phyloP scores from a whole-genome alignment of 768 basidiomycete genomes.

The Termitomyces sp. region DNA sequence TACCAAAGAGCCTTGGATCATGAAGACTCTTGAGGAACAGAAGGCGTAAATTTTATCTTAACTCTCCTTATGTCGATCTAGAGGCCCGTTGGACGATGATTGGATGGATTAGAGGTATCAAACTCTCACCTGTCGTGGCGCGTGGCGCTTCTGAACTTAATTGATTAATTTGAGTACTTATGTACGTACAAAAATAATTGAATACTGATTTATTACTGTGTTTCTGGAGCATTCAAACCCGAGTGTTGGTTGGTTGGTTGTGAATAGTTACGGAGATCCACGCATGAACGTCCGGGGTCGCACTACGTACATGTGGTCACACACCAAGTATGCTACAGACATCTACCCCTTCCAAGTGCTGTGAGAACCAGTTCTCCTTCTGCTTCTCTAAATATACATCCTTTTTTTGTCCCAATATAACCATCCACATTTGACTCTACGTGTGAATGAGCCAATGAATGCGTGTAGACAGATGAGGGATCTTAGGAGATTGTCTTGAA shows the following conservation, averaged over 20 bases:
- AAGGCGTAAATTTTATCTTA: conserved; percentile 7
- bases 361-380: no score
- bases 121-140: not conserved
- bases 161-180: not conserved
- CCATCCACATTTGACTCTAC: no score
- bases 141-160: not conserved
- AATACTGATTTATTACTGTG: not conserved
- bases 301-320: no score
- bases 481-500: no score
- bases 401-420: no score
- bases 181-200: not conserved
- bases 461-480: no score
- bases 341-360: no score
- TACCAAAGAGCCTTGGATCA: conserved; percentile 64
- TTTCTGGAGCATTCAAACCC: not conserved
- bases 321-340: no score
- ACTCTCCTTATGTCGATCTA: not conserved
- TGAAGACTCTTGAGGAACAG: conserved; percentile 55
- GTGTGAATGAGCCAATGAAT: no score
- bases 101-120: not conserved
- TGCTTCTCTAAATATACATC: no score
- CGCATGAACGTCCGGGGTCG: no score
- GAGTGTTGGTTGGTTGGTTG: not conserved
- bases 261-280: no score
- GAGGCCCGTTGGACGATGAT: not conserved